Base-by-base conservation (phyloP, 106 monocot species). In the Phalaenopsis equestris region DNA sequence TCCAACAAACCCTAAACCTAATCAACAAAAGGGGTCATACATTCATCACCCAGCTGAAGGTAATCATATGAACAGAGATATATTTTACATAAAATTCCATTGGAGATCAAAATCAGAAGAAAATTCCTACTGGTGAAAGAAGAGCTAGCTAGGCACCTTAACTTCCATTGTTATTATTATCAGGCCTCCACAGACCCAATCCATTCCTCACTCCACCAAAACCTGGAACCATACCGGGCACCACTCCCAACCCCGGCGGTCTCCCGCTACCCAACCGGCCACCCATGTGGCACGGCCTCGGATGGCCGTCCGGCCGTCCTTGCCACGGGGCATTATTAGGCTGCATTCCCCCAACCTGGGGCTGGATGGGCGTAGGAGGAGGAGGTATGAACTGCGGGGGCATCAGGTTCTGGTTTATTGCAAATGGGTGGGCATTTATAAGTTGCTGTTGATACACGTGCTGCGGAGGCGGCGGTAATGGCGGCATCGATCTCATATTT, bases 111-210 rank as follows among this genome's bases (percentile, higher is more conserved):
- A 80, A 72, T 1, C 16, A 15, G 18, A 70, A 70, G 23, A 38
- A 7, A 39, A 55, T 7, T 4, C 43, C 0, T 6, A 45, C 3
- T 45, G 23, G 14, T 36, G 57, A 81, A 67, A 41, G 47, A 52
- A 15, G 52, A 52, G 12, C 43, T 1, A 48, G 48, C 48, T 52
- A 77, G 17, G 57, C 12, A 0, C 79, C 79, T 6, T 55, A 42
- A 49, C 77, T 86, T n/a, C 83, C 70, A 39, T n/a, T 8, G 46
- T 16, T 15, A 39, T 23, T 30, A 67, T 70, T 36, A 85, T 85
- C 80, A 78, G 79, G 87, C 67, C 84, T 87, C 87, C 87, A 87
- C 1, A 61, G 57, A 19, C 68, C 79, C 72, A 73, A 72, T 19
- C 52, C 79, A 79, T 78, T 85, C 57, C 77, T 83, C 45, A 39